Base-by-base conservation (phyloP, 441 rosid species). In the Dalechampia spathulata region DNA sequence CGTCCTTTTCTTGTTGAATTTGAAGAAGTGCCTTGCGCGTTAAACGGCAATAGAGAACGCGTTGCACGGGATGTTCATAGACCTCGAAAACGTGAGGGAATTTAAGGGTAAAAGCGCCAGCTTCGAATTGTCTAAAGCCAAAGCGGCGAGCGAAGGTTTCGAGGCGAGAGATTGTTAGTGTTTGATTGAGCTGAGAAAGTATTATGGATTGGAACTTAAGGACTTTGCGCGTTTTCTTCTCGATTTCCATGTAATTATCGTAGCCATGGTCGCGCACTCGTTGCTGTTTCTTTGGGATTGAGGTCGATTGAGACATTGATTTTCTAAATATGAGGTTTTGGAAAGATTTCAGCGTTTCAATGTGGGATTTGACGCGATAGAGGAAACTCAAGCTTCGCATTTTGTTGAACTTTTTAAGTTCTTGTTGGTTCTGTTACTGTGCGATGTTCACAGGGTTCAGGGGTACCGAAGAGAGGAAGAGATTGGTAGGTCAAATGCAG, bases 181-280 rank as follows among this genome's bases (percentile, higher is more conserved):
- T 78, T 23, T 82, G 73, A 54, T 81, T 83, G 37, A 66, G 74
- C 11, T 83, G 96, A 17, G 89, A 80, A 58, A 86, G 86, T 22
- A 93, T 83, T 5, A 89, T 21, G 39, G 78, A 61, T 44, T 85
- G 90, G 65, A 93, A 83, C 49, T 85, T 90, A 22, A 85, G 47
- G 57, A 87, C 87, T 62, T 81, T 83, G 5, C 96, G 88, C 40
- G 72, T 77, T 60, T 89, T 89, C 60, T 89, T 89, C 80, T 82
- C 93, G 58, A 90, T 61, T 70, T 89, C 99, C 97, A 93, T 89
- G 89, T 85, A 93, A 64, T 87, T 76, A 78, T 93, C 99, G 73
- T 50, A 93, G 73, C 86, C 96, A 36, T 87, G 96, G 66, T 93
- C 97, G 57, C 96, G 92, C 11, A 90, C 83, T 50, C 97, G 68